Evolutionary conservation across 257 asterid species (phyloP), one percentile per base, ranked within the genome.

Genomic region (Jacaranda mimosifolia): DNA sequence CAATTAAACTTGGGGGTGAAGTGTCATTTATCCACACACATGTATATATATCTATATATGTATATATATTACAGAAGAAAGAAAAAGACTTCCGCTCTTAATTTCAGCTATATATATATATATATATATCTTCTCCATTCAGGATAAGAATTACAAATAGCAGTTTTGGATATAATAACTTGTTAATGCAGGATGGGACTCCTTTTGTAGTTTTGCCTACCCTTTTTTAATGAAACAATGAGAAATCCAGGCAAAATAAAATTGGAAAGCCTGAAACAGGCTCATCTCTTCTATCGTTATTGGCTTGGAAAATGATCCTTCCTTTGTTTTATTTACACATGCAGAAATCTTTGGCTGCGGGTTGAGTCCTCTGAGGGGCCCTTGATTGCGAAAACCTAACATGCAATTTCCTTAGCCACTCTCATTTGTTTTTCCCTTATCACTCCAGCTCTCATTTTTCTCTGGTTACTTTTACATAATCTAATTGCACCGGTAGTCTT

Each of bases 221-320:
- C 32, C 49, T 26, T 49, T 49, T n/a, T 56, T 15, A 8, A 52
- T 14, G n/a, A 36, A 35, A 55, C 32, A 1, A 62, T n/a, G 17
- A 58, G 32, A 60, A 43, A 42, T 12, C 12, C 15, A 72, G 66
- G 38, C 3, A 39, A 63, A 26, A 67, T 6, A 64, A 43, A 63
- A 36, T 56, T 1, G 76, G 53, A 70, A 56, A 74, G 63, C 60
- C 14, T 70, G 83, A 78, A 82, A 62, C 68, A 77, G 73, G 48
- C 64, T 43, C 40, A 46, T 49, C n/a, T 73, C 40, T 52, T 3
- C 3, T 9, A 48, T 64, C 59, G 42, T 71, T 72, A 81, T 78
- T 58, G 56, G 49, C 53, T 66, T 49, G 38, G 88, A 90, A 48
- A 85, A 83, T 70, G 89, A 88, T 86, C 72, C 64, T 55, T 21